Conservation (phyloP, 441 rosid genomes). For the Euphorbia schlechtendalii region DNA sequence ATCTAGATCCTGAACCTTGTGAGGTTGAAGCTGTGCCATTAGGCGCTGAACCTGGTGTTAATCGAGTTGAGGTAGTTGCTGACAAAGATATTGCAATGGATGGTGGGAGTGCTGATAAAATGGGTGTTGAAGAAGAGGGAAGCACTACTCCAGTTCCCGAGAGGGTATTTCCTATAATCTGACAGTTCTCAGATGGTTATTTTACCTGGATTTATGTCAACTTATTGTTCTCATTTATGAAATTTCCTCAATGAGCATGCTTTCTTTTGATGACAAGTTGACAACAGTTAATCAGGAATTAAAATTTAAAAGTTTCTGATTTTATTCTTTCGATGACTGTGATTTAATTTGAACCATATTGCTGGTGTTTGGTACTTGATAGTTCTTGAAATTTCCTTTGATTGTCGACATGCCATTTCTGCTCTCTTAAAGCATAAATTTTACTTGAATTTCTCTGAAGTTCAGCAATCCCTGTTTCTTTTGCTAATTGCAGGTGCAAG, state of each 20-base stretch:
- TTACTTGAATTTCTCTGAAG: background rate
- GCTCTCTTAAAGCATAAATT: background rate
- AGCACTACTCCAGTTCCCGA: conserved; percentile 80
- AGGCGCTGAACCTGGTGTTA: conserved; percentile 60
- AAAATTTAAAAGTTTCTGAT: conserved; percentile 3
- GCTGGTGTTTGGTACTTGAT: background rate
- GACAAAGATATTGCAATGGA: conserved; percentile 74
- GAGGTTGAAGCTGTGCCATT: conserved; percentile 58
- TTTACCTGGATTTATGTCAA: background rate
- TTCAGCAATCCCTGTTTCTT: background rate
- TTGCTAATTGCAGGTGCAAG: conserved; percentile 35
- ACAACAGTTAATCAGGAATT: background rate
- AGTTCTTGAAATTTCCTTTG: background rate
- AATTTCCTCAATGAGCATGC: background rate
- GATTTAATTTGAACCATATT: background rate
- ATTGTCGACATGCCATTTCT: background rate
- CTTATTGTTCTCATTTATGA: background rate
- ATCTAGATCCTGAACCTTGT: conserved; percentile 81
- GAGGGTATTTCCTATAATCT: conserved; percentile 45
- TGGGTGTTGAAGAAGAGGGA: conserved; percentile 80
- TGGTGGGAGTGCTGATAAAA: conserved; percentile 72
- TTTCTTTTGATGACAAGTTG: background rate
- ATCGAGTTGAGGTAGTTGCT: conserved; percentile 66
- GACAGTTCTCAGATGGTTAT: conserved; percentile 7
- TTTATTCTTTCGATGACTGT: background rate